Evolutionary conservation across 208 protist species (phyloP).

Genomic region (Leishmania amazonensis): DNA sequence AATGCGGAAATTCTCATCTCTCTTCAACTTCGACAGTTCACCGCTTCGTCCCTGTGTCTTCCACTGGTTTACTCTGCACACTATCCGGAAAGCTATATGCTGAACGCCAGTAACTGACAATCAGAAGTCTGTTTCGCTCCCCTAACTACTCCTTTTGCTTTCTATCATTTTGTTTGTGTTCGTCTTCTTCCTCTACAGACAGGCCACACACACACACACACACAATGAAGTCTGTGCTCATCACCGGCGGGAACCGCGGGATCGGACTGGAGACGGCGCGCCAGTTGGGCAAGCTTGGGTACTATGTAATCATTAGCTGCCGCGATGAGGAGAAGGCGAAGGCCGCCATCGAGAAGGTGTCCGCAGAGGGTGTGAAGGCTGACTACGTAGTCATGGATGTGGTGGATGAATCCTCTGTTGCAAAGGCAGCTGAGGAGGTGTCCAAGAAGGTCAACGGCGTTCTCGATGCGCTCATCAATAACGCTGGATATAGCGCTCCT

Average conservation of each 20-base stretch:
- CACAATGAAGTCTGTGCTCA: slow-evolving; percentile 46
- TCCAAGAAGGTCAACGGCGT: slow-evolving; percentile 32
- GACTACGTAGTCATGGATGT: slow-evolving; percentile 56
- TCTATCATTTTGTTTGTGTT: not conserved
- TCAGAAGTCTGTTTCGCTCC: not conserved
- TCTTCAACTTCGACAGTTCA: not conserved
- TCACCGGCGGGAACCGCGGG: slow-evolving; percentile 85
- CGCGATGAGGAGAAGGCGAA: slow-evolving; percentile 46
- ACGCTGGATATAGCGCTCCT: slow-evolving; percentile 34
- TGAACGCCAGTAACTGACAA: too few relatives aligned
- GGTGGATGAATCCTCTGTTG: slow-evolving; percentile 45
- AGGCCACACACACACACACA: not conserved
- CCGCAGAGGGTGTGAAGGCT: slow-evolving; percentile 30
- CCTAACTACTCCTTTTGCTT: not conserved
- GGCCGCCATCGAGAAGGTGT: slow-evolving; percentile 39
- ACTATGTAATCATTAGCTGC: slow-evolving; percentile 69
- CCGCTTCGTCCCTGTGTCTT: not conserved
- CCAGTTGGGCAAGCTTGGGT: slow-evolving; percentile 57
- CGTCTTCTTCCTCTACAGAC: not conserved
- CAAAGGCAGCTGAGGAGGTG: slow-evolving; percentile 48
- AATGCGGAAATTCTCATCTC: not conserved
- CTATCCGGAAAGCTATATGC: not conserved
- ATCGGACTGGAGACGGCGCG: slow-evolving; percentile 76
- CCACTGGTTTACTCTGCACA: not conserved
- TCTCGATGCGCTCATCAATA: slow-evolving; percentile 82